These are phyloP conservation scores for Fagus crenata DNA, from an alignment of 306 rosid species.

Conservation along the genomic window DNA sequence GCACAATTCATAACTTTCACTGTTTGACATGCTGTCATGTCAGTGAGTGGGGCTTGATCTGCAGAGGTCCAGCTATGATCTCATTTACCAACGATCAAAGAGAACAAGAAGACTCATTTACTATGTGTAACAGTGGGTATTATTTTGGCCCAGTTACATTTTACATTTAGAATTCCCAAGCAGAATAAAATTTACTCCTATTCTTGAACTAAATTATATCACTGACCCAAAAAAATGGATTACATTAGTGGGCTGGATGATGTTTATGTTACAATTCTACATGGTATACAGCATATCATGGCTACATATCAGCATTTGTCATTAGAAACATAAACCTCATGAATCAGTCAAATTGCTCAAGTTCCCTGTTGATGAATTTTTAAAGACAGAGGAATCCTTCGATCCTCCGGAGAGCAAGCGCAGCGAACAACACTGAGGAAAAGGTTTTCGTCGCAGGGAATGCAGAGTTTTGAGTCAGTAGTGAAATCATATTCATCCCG, in stretches of 20 bases:
- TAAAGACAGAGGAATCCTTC: slow-evolving; percentile 38
- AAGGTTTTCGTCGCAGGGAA: slow-evolving; percentile 80
- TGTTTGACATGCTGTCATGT: no score
- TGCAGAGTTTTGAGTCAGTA: slow-evolving; percentile 64
- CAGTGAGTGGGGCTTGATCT: no score
- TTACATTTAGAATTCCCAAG: not conserved
- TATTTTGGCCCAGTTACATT: not conserved
- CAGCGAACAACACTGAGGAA: slow-evolving; percentile 64
- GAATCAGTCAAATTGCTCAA: slow-evolving; percentile 25
- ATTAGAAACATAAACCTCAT: slow-evolving; percentile 27
- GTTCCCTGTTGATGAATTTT: slow-evolving; percentile 26
- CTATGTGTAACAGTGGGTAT: not conserved
- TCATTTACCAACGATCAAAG: no score
- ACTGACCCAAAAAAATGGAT: slow-evolving; percentile 21
- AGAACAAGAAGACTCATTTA: no score
- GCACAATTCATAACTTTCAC: no score
- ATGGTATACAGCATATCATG: slow-evolving; percentile 33
- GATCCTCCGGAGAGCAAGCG: slow-evolving; percentile 49
- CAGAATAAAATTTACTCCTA: not conserved
- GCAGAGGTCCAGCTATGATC: no score
- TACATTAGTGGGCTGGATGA: slow-evolving; percentile 31
- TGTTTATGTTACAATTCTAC: slow-evolving; percentile 31
- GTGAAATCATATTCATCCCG: slow-evolving; percentile 74
- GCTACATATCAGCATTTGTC: slow-evolving; percentile 34
- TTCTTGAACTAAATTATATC: not conserved